A percentile compares a stretch with the other conserved stretches of the same genome.
These are phyloP conservation scores for Colletotrichum plurivorum DNA, from an alignment of 2,329 filamentous ascomycete species.

Conservation along the genomic window DNA sequence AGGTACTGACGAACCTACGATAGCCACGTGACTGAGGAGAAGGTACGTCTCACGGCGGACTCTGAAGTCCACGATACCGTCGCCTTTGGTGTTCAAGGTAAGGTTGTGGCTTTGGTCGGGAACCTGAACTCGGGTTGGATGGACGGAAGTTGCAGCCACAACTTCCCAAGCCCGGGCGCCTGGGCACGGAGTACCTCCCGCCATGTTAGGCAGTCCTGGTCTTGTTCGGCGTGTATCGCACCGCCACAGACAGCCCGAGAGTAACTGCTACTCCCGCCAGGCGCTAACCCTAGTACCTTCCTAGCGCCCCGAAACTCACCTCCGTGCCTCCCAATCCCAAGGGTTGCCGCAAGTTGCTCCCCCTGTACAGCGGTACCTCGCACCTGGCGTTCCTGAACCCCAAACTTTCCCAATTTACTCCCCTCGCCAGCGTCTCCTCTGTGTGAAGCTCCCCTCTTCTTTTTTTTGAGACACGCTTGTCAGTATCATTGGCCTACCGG, in stretches of 20 bases:
- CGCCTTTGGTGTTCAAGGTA: too few species aligned
- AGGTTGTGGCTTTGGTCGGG: too few species aligned
- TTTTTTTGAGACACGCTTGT: constrained; percentile 39
- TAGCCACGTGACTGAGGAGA: too few species aligned
- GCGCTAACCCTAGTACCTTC: constrained; percentile 39
- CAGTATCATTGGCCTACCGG: constrained; percentile 39
- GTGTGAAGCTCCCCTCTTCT: constrained; percentile 35
- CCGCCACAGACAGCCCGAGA: constrained; percentile 32
- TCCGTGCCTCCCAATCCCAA: constrained; percentile 1
- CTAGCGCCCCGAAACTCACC: constrained; percentile 37
- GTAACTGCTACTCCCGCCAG: constrained; percentile 11
- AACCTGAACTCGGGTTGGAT: too few species aligned
- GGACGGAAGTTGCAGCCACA: too few species aligned
- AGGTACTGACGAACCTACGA: too few species aligned
- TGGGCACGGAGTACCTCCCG: too few species aligned
- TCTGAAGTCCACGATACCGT: too few species aligned
- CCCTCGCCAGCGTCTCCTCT: constrained; percentile 36
- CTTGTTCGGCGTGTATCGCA: constrained; percentile 2
- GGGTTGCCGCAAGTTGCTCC: constrained; percentile 38
- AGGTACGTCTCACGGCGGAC: too few species aligned
- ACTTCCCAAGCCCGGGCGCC: too few species aligned
- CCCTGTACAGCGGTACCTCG: constrained; percentile 41
- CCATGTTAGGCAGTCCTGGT: too few species aligned
- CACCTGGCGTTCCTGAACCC: constrained; percentile 40
- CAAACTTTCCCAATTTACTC: constrained; percentile 41